Evolutionary conservation across 2,329 filamentous ascomycete species (phyloP), one percentile per base, ranked within the genome.

Genomic region (Alternaria sp.): DNA sequence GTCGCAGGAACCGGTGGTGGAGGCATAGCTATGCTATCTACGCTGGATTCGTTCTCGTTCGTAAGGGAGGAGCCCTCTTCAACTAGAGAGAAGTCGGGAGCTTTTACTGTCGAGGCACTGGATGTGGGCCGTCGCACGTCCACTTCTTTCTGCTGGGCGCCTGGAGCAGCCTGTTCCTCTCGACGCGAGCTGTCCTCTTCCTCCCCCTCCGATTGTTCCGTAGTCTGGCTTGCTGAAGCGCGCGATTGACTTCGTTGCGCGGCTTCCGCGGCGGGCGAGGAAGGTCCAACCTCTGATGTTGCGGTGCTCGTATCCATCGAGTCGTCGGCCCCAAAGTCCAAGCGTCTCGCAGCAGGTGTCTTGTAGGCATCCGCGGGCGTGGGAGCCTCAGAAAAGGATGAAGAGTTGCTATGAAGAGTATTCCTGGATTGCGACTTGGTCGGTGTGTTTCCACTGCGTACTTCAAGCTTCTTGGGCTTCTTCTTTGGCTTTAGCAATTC

Each of bases 321-420:
- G 11, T 74, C 71, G 18, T 75, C 69, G 5, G 60, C 49, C 11
- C 63, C 66, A 5, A 67, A 57, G 39, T 76, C 67, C n/a, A 68
- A 53, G 5, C 67, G 71, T 28, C 67, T 71, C 7, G 71, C 68
- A 30, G 74, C 78, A 9, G 79, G 77, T 16, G 79, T 81, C 61
- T 81, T 80, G 69, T 81, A 81, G 12, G 78, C 79, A 57, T 73
- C 79, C 11, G 77, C 75, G 24, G 80, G 79, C 18, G 79, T 81
- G 14, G 77, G 72, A 3, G 75, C 72, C 24, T 74, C 64, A 7
- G 74, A 68, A 48, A 77, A 43, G 20, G 74, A 59, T 11, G 73
- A 76, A 1, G 74, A 74, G 36, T 75, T 70, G 22, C 61, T 56
- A 4, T 60, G 52, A 34, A 65, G 67, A 9, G 61, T 51, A 18